A percentile compares a stretch with the other conserved stretches of the same genome.
Evolutionary conservation across 1,284 basidiomycete species (phyloP).

Genomic region (Volvariella surrecta): DNA sequence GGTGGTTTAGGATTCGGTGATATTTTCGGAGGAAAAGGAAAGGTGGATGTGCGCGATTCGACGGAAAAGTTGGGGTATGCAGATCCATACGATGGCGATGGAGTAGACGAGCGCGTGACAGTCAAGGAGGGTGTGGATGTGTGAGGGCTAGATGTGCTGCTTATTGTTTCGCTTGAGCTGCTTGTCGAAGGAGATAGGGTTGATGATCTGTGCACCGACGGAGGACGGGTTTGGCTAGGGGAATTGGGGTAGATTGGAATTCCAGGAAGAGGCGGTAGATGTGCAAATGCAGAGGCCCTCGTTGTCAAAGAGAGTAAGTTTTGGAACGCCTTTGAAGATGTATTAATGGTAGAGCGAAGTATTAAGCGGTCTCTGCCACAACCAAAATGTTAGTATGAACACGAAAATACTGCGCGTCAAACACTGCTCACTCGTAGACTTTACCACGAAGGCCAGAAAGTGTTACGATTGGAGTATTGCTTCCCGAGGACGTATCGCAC

Average conservation of each 20-base stretch:
- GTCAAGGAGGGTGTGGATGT: too few relatives aligned
- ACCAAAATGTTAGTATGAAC: constrained; percentile 10
- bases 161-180: background rate
- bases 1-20: constrained; percentile 41
- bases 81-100: constrained; percentile 4
- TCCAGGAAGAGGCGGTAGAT: constrained; percentile 44
- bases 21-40: constrained; percentile 62
- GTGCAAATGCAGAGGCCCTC: constrained; percentile 38
- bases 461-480: constrained; percentile 53
- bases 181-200: too few relatives aligned
- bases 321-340: constrained; percentile 51
- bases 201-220: background rate
- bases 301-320: constrained; percentile 46
- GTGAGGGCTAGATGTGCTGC: too few relatives aligned
- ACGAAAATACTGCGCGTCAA: constrained; percentile 8
- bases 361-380: constrained; percentile 44
- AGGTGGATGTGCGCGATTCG: constrained; percentile 37
- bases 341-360: constrained; percentile 58
- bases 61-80: constrained; percentile 48
- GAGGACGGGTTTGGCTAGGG: constrained; percentile 9
- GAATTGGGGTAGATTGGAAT: constrained; percentile 42
- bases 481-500: constrained; percentile 39
- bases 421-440: constrained; percentile 41
- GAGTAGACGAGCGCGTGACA: too few relatives aligned
- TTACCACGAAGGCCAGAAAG: constrained; percentile 75